Evolutionary conservation across 1,284 basidiomycete species (phyloP), one percentile per base, ranked within the genome.

Genomic region (Ustilago hordei): DNA sequence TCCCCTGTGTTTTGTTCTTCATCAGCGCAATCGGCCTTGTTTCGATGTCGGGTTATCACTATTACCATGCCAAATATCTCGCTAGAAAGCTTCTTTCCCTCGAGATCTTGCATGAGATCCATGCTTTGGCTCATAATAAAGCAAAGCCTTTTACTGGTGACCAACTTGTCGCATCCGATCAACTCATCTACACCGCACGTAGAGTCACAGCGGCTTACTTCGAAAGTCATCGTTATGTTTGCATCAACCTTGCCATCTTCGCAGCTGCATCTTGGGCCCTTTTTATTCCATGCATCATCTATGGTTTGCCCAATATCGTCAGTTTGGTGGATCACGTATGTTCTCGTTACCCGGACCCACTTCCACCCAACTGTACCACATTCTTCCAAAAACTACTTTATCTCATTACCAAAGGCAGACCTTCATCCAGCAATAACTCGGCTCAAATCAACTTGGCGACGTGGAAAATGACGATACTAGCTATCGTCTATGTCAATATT

Each of bases 401-500:
- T 23, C 38, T 67, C 19, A 4, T 72, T 8, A 64, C 64, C 12
- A 56, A 52, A 8, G 70, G 56, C 4, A 50, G 35, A 17, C 63
- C 69, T 7, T 39, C 11, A 4, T n/a, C 56, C 3, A 19, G 50
- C 4, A 8, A 58, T 3, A 36, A 31, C 17, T 2, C 13, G 3
- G n/a, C 17, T 2, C 19, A 43, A 2, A 34, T 66, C 59, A 63
- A 60, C 47, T 7, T 60, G 8, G 50, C 38, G 8, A 64, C 54
- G 3, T 70, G 68, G 68, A 70, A 70, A 36, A 70, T 70, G 68
- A 65, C 58, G 19, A 53, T 66, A 11, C 35, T 75, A 1, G 48
- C 63, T 32, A 31, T 66, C 34, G 17, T 50, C 23, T 69, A 66
- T 19, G 13, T 63, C 1, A 3, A 6, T 0, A 53, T 69, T 8